Evolutionary conservation across 768 basidiomycete genomes (phyloP).

Genomic region (Tremella fuciformis): DNA sequence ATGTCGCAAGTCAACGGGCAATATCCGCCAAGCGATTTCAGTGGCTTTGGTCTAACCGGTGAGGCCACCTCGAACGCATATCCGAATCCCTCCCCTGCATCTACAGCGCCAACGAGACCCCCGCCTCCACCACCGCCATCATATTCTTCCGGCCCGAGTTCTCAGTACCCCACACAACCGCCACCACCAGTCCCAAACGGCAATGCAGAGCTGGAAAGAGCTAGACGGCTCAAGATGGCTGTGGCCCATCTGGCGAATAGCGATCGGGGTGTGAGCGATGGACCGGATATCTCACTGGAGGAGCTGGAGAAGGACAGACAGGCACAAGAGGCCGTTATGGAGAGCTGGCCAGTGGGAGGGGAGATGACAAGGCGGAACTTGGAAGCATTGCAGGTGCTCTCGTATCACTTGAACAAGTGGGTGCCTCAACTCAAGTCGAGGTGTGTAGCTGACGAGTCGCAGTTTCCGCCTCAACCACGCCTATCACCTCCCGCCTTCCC

Average conservation of each 20-base stretch:
- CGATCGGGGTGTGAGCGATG: background rate
- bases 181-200: background rate
- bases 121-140: background rate
- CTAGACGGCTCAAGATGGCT: conserved; percentile 9
- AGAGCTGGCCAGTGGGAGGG: conserved; percentile 3
- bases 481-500: conserved; percentile 82
- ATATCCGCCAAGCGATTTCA: background rate
- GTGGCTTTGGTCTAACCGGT: conserved; percentile 11
- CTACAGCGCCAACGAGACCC: background rate
- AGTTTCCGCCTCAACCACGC: conserved; percentile 60
- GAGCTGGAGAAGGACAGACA: conserved; percentile 9
- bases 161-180: background rate
- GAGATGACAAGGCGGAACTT: conserved; percentile 9
- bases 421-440: conserved; percentile 6
- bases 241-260: conserved; percentile 14
- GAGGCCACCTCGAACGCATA: background rate
- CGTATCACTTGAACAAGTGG: conserved; percentile 83
- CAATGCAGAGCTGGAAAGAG: conserved; percentile 7
- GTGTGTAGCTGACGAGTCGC: conserved; percentile 44
- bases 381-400: conserved; percentile 49
- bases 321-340: background rate
- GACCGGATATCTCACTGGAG: conserved; percentile 2
- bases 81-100: background rate
- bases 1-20: too few relatives aligned
- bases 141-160: background rate